Evolutionary conservation across 345 rosid species (phyloP).

Genomic region (Hevea brasiliensis): DNA sequence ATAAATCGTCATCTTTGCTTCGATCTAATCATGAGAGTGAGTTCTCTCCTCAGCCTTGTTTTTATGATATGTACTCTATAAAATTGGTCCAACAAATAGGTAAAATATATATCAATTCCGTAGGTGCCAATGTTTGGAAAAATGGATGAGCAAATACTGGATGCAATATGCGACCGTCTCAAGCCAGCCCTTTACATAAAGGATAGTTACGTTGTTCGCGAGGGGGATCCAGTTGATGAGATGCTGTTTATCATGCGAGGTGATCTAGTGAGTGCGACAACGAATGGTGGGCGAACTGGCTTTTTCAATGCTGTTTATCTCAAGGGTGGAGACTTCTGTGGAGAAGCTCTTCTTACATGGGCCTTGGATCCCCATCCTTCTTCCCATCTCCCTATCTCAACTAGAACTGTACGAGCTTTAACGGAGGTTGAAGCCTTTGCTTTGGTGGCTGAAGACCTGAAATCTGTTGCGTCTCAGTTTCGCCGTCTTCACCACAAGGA

Average conservation of each 20-base stretch:
- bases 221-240: conserved; percentile 34
- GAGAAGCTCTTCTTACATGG: conserved; percentile 35
- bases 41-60: conserved; percentile 19
- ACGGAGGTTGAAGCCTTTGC: conserved; percentile 32
- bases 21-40: conserved; percentile 64
- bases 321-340: conserved; percentile 30
- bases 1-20: conserved; percentile 80
- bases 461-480: conserved; percentile 33
- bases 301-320: conserved; percentile 23
- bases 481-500: conserved; percentile 31
- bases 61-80: neutral
- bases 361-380: conserved; percentile 31
- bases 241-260: conserved; percentile 32
- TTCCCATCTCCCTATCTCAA: conserved; percentile 28
- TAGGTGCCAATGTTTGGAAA: conserved; percentile 73
- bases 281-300: conserved; percentile 32
- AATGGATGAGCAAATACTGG: conserved; percentile 36
- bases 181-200: conserved; percentile 27
- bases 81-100: neutral
- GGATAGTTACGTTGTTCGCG: conserved; percentile 23
- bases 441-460: conserved; percentile 26
- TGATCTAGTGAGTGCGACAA: conserved; percentile 19
- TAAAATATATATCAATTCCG: neutral
- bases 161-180: conserved; percentile 32
- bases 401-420: conserved; percentile 30